phyloP scores from a whole-genome alignment of 208 protist genomes.

The Herpetomonas muscarum region DNA sequence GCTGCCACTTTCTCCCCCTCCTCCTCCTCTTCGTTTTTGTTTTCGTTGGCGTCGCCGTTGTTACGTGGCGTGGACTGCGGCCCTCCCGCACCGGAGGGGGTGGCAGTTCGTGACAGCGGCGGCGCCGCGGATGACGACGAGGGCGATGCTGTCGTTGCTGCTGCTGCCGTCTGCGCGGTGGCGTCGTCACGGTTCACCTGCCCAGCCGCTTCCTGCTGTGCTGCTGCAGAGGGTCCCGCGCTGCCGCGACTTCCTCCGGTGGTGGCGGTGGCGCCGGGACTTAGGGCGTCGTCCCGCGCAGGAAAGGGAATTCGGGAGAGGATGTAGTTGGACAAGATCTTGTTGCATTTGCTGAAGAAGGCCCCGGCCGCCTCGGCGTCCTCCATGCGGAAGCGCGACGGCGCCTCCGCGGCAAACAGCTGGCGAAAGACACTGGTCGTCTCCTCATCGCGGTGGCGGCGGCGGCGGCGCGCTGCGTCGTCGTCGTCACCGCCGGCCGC shows the following conservation, averaged over 20 bases:
- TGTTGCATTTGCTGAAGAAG: constrained; percentile 53
- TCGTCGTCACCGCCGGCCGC: not conserved
- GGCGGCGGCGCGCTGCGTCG: not conserved
- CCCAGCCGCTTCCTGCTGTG: too few species aligned
- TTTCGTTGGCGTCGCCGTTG: not conserved
- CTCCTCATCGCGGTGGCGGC: not conserved
- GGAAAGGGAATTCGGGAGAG: constrained; percentile 13
- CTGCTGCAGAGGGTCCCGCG: too few species aligned
- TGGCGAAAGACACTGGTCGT: constrained; percentile 8
- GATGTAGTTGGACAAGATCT: constrained; percentile 47
- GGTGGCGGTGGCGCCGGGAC: not conserved
- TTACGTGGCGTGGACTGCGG: too few species aligned
- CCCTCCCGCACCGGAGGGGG: too few species aligned
- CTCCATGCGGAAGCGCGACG: constrained; percentile 15
- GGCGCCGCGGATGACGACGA: not conserved
- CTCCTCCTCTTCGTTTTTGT: constrained; percentile 1
- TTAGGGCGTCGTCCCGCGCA: not conserved
- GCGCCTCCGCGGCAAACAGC: constrained; percentile 25
- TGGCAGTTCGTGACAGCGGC: not conserved
- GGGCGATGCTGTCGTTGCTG: not conserved
- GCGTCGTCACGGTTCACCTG: too few species aligned
- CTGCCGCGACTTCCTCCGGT: not conserved
- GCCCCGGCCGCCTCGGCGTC: constrained; percentile 24
- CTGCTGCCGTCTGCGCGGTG: not conserved
- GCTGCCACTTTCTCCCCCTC: not conserved